A percentile compares a stretch with the other conserved stretches of the same genome.
Conservation (phyloP, 1,139 yeast species). For the Starmera stellimalicola region DNA sequence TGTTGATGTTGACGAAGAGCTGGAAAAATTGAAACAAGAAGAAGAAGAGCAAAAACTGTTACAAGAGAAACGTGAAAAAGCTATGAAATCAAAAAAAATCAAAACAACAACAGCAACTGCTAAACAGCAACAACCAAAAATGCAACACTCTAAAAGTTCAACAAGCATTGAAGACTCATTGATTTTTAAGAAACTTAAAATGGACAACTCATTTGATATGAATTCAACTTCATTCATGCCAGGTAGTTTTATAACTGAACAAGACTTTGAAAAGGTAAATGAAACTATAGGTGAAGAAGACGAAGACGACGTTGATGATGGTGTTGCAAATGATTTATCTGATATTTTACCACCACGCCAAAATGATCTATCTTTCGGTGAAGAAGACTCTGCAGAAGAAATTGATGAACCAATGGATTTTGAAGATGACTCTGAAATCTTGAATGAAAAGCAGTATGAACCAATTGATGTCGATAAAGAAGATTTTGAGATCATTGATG, state of each 20-base stretch:
- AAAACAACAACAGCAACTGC: neutral
- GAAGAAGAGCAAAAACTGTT: conserved; percentile 1
- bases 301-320: conserved; percentile 10
- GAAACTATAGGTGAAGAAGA: too few species aligned
- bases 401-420: conserved; percentile 21
- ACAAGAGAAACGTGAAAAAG: conserved; percentile 1
- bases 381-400: conserved; percentile 13
- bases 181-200: conserved; percentile 17
- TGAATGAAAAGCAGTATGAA: conserved; percentile 60
- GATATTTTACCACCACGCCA: conserved; percentile 9
- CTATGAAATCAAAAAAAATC: neutral
- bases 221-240: conserved; percentile 16
- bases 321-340: conserved; percentile 23
- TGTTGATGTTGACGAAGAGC: conserved; percentile 31
- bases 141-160: too few species aligned
- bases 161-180: conserved; percentile 18
- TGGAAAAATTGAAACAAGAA: conserved; percentile 26
- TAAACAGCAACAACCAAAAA: too few species aligned
- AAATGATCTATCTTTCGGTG: conserved; percentile 20
- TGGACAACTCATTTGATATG: conserved; percentile 10
- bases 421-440: conserved; percentile 26
- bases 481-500: conserved; percentile 33
- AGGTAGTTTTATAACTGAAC: conserved; percentile 17
- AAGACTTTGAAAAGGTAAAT: neutral
- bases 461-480: conserved; percentile 38